Evolutionary conservation across 169 alveolate species (phyloP), one percentile per base, ranked within the genome.

Genomic region (Babesia divergens): DNA sequence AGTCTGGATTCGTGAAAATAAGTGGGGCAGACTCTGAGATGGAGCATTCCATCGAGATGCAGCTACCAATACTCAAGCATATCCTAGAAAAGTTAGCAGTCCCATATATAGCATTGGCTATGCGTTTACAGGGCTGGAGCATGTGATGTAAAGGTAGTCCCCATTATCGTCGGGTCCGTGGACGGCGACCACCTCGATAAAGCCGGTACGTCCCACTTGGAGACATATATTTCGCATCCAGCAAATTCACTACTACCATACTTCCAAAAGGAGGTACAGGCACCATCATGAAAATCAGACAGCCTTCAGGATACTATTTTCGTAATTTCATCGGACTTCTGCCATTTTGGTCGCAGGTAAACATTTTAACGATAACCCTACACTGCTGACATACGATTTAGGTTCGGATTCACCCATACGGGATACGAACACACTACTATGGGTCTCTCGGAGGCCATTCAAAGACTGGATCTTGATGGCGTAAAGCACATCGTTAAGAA

Each of bases 21-120:
- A 68, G 81, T 32, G 65, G 64, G 62, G 65, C 71, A 24, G 84
- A 53, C 24, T 94, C 94, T 47, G 96, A 92, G 77, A 91, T 87
- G 26, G 98, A 94, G 67, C 98, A 94, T 83, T 87, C 94, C 1
- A 80, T 94, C 40, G 98, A 94, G 66, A 91, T 94, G 97, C 97
- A 92, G 65, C 38, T 90, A 42, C 96, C 96, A 29, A 86, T 81
- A 50, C 86, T 93, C 42, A 89, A 88, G 76, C 84, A 86, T 70
- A 69, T 89, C 29, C 84, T 79, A 44, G 89, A 58, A 86, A 84
- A 72, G 69, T 37, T 6, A 43, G 16, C 28, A 9, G 0, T 22
- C 37, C 9, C 26, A 0, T 31, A 54, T 13, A 0, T 4, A 7
- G 6, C 14, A n/a, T 3, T 28, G 55, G 24, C 14, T n/a, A 40